Base-by-base conservation (phyloP, 352 stramenopile genomes). In the Globisporangium rhizosaccharum region DNA sequence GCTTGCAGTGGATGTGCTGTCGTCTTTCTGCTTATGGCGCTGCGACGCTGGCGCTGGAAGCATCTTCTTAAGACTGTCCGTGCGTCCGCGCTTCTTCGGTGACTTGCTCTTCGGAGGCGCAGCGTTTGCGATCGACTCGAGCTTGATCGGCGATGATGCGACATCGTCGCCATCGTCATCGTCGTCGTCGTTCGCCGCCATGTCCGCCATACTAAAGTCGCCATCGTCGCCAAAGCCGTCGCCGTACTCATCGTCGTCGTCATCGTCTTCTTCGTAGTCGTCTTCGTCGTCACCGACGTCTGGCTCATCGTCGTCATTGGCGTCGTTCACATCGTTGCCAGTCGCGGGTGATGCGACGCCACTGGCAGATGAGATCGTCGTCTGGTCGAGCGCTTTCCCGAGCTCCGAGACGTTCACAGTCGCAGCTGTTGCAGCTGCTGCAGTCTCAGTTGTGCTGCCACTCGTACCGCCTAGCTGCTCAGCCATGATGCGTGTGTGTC, bases 11-110 rank as follows among this genome's bases (percentile, higher is more conserved):
- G 23, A 23, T 17, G 20, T 41, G 10, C 33, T 39, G 26, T 72
- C 64, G 36, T 66, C 57, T 53, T 76, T 61, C 30, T 84, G 79
- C 51, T 87, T 87, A 59, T 76, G 66, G n/a, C 85, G 75, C 61
- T 92, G 85, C 10, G 82, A 79, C 2, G 79, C 79, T 3, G 85
- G 85, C 8, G 76, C 61, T 1, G 76, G 75, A 11, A 88, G 71
- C 74, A 86, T 73, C 48, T 83, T 85, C 65, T 92, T 92, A 56
- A 92, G 60, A 51, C 82, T 92, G 62, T 94, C 82, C 4, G 82
- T 91, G n/a, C 85, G 85, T n/a, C 83, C 78, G 39, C 85, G 79
- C 56, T 94, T 94, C 75, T 92, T 92, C 25, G 79, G 76, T 26
- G 74, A 86, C 57, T 90, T 92, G 56, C 41, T 61, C 50, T 65